Conservation (phyloP, 129 eudicot genomes). For the Centella asiatica region DNA sequence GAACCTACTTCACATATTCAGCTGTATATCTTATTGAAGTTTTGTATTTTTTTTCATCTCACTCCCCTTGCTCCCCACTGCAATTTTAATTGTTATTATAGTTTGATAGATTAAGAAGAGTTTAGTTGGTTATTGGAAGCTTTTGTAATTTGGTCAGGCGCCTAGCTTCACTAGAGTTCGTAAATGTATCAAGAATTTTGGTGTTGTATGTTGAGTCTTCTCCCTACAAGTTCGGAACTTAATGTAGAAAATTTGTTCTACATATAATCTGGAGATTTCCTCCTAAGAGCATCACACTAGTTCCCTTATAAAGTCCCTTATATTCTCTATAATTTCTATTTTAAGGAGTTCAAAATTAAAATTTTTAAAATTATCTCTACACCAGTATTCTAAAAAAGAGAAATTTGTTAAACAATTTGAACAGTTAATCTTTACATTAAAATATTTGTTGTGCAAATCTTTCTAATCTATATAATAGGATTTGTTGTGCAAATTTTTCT, state of each 20-base stretch:
- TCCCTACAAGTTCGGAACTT: conserved; percentile 1
- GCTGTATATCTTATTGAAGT: no score
- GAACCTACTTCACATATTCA: no score
- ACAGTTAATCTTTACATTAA: no score
- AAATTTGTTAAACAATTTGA: no score
- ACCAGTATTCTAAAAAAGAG: no score
- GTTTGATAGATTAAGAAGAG: conserved; percentile 19
- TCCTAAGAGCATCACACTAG: no score
- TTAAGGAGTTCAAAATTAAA: no score
- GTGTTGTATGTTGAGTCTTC: conserved; percentile 37
- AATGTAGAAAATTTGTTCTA: conserved; percentile 5
- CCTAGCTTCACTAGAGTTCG: conserved; percentile 20
- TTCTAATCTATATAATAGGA: no score
- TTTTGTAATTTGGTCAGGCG: conserved; percentile 9
- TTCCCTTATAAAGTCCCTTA: neutral
- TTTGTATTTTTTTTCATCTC: neutral
- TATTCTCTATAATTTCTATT: no score
- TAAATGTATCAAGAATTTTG: conserved; percentile 18
- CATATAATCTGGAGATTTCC: neutral
- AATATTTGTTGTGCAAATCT: no score
- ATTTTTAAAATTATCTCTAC: no score
- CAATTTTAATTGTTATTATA: conserved; percentile 8
- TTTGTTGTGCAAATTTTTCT: no score
- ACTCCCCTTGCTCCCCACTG: neutral
- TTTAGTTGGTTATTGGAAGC: conserved; percentile 16